phyloP scores from a whole-genome alignment of 2,329 filamentous ascomycete genomes.

The Neofusicoccum umdonicola region DNA sequence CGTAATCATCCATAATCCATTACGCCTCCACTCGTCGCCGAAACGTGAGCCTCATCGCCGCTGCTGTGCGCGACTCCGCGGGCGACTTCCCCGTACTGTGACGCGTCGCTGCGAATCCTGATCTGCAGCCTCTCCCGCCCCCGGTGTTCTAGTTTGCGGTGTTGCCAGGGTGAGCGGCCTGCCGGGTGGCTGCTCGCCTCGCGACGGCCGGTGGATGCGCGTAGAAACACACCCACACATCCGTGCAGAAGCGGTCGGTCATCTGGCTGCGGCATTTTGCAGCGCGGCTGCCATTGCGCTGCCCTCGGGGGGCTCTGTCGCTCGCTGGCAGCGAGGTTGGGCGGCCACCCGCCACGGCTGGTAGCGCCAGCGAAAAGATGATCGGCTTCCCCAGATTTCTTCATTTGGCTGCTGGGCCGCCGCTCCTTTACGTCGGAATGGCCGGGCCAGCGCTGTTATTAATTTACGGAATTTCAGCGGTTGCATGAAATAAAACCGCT shows the following conservation, averaged over 20 bases:
- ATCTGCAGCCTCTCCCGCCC: conserved; percentile 13
- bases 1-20: neutral
- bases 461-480: conserved; percentile 5
- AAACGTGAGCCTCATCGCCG: neutral
- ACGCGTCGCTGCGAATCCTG: neutral
- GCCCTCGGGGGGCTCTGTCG: neutral
- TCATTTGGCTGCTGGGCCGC: neutral
- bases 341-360: neutral
- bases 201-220: conserved; percentile 1
- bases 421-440: neutral
- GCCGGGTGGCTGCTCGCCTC: conserved; percentile 1
- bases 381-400: conserved; percentile 14
- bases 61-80: neutral
- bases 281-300: neutral
- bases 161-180: neutral
- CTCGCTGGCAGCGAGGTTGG: neutral
- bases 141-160: neutral
- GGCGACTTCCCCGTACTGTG: neutral
- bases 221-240: conserved; percentile 1
- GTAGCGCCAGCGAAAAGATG: neutral
- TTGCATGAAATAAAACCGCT: conserved; percentile 8
- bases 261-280: conserved; percentile 2
- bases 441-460: neutral
- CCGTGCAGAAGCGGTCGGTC: neutral
- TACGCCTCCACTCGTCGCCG: neutral